These are phyloP conservation scores for Sclerotinia nivalis DNA, from an alignment of 2,329 filamentous ascomycete species.

Conservation along the genomic window DNA sequence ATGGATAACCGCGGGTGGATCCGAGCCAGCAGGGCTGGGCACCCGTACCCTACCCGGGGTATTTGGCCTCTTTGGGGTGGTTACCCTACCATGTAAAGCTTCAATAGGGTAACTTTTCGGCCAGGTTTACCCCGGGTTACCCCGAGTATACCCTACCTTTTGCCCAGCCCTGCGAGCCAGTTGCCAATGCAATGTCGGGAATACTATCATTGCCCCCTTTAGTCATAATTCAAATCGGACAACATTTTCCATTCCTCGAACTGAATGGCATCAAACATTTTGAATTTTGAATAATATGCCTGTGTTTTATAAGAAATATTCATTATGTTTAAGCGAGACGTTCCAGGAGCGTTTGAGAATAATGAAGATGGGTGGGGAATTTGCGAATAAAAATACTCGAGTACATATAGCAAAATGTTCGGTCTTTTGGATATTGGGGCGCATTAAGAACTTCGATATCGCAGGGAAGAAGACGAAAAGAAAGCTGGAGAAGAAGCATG, in stretches of 20 bases:
- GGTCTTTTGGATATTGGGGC: not conserved
- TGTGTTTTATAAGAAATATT: not conserved
- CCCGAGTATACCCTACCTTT: too few relatives aligned
- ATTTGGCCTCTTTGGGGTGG: too few relatives aligned
- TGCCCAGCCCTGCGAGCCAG: too few relatives aligned
- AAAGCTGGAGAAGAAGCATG: not conserved
- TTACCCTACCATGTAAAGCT: too few relatives aligned
- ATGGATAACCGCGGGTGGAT: not conserved
- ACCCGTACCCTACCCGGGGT: too few relatives aligned
- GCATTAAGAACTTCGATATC: not conserved
- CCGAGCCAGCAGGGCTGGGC: too few relatives aligned
- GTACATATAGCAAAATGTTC: not conserved
- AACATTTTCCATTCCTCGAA: constrained; percentile 27
- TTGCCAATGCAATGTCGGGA: constrained; percentile 15
- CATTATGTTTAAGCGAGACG: not conserved
- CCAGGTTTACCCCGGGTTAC: too few relatives aligned
- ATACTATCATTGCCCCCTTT: constrained; percentile 21
- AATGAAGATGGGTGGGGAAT: not conserved
- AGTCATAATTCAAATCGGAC: constrained; percentile 21
- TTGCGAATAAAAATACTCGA: not conserved
- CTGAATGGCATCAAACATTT: constrained; percentile 13
- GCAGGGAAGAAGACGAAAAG: not conserved
- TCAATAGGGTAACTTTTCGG: too few relatives aligned
- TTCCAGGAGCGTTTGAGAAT: not conserved
- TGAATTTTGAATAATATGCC: not conserved